A percentile compares a stretch with the other conserved stretches of the same genome.
Conservation (phyloP, 108 stramenopile species). For the Nitzschia inconspicua region DNA sequence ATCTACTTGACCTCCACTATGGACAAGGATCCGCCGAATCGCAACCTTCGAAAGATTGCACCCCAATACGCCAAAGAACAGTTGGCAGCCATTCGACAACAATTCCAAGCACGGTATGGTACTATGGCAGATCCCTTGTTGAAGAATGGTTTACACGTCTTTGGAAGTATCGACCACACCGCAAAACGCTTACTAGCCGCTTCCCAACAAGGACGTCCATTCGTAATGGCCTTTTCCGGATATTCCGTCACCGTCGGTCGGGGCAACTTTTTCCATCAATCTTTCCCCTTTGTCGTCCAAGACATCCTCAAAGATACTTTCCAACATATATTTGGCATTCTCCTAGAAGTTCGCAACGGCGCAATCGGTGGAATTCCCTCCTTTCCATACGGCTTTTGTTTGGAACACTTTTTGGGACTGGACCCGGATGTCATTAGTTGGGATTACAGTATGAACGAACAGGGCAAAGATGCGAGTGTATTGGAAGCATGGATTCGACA, state of each 20-base stretch:
- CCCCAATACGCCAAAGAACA: no score
- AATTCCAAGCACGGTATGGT: no score
- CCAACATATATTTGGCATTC: slow-evolving; percentile 32
- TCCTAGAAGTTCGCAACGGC: slow-evolving; percentile 65
- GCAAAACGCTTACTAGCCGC: slow-evolving; percentile 48
- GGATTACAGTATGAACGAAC: slow-evolving; percentile 90
- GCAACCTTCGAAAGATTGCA: no score
- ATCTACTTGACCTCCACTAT: no score
- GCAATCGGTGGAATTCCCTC: slow-evolving; percentile 87
- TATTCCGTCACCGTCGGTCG: slow-evolving; percentile 84
- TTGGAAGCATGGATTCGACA: slow-evolving; percentile 81
- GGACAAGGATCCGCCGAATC: no score
- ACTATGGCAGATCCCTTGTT: no score
- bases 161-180: slow-evolving; percentile 40
- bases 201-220: slow-evolving; percentile 26
- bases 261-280: slow-evolving; percentile 77
- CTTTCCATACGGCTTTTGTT: slow-evolving; percentile 87
- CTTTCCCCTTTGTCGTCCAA: slow-evolving; percentile 73
- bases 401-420: slow-evolving; percentile 67
- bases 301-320: slow-evolving; percentile 44
- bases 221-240: slow-evolving; percentile 64
- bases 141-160: slow-evolving; percentile 14
- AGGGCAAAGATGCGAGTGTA: slow-evolving; percentile 35
- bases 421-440: slow-evolving; percentile 73
- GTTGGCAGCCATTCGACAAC: no score